Evolutionary conservation across 306 rosid genomes (phyloP).

Genomic region (Prunus persica): Prunus_persica_NCBIv2 NC_034010.1:30022501-30023000

Average conservation of each 20-base stretch:
- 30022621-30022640: neutral
- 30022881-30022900: neutral
- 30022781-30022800: neutral
- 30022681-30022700: neutral
- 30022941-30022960: constrained; percentile 92
- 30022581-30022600: constrained; percentile 99
- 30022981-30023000: constrained; percentile 90
- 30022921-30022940: constrained; percentile 80
- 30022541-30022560: constrained; percentile 79
- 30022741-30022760: neutral
- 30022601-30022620: constrained; percentile 74
- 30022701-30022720: neutral
- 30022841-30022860: neutral
- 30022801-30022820: neutral
- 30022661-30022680: neutral
- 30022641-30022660: neutral
- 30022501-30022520: constrained; percentile 50
- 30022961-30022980: constrained; percentile 76
- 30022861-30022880: neutral
- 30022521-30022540: constrained; percentile 96
- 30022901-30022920: constrained; percentile 15
- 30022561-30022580: constrained; percentile 95
- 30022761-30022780: neutral
- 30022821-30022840: neutral
- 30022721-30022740: neutral